Evolutionary conservation across 495 filamentous ascomycete species (phyloP).

Genomic region (Penicillium subrubescens): DNA sequence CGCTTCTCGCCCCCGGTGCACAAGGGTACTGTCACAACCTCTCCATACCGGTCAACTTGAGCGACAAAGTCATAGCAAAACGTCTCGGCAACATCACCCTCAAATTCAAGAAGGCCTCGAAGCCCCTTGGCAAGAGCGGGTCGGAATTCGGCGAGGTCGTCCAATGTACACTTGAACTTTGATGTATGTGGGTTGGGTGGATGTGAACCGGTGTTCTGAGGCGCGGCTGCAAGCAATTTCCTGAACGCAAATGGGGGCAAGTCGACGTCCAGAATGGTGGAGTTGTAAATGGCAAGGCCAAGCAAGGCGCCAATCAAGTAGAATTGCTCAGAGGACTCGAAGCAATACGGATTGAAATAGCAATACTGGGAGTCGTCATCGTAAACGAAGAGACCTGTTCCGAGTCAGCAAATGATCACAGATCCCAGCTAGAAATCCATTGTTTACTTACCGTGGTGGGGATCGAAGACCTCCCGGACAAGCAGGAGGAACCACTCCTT

Average conservation of each 20-base stretch:
- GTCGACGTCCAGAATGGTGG: constrained; percentile 88
- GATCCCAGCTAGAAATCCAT: not conserved
- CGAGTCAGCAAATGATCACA: constrained; percentile 19
- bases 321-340: constrained; percentile 93
- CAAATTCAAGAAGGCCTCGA: constrained; percentile 74
- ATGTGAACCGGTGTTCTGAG: constrained; percentile 53
- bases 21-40: constrained; percentile 63
- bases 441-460: constrained; percentile 74
- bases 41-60: constrained; percentile 77
- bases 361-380: constrained; percentile 93
- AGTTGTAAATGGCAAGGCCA: constrained; percentile 94
- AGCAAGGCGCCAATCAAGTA: constrained; percentile 88
- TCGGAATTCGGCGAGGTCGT: constrained; percentile 84
- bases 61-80: constrained; percentile 86
- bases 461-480: constrained; percentile 89
- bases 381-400: constrained; percentile 80
- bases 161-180: constrained; percentile 70
- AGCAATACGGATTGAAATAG: constrained; percentile 92
- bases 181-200: constrained; percentile 56
- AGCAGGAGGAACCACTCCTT: constrained; percentile 97
- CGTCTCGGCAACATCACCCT: constrained; percentile 79
- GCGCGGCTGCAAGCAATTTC: constrained; percentile 77
- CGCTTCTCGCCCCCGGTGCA: constrained; percentile 73
- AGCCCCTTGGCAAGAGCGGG: constrained; percentile 78
- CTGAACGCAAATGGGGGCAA: constrained; percentile 92